phyloP scores from a whole-genome alignment of 306 rosid genomes.

The Cucumis melo region DNA sequence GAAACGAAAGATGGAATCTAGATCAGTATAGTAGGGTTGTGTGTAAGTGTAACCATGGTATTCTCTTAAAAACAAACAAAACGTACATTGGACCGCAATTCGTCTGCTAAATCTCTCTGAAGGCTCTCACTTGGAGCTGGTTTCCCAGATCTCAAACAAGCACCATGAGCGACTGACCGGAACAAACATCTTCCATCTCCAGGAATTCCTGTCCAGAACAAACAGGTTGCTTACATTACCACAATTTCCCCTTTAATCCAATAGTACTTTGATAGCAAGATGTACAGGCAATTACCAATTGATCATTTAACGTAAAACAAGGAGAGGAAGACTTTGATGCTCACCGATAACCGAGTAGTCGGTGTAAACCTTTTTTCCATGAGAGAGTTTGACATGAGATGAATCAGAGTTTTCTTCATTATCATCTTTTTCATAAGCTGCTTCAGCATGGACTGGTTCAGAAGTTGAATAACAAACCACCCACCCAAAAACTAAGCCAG shows the following conservation, averaged over 20 bases:
- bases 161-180: conserved; percentile 82
- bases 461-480: conserved; percentile 49
- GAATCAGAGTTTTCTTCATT: conserved; percentile 22
- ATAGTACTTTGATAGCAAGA: not conserved
- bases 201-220: conserved; percentile 59
- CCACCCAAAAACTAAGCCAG: conserved; percentile 54
- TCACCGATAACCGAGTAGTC: conserved; percentile 80
- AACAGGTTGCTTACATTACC: conserved; percentile 1
- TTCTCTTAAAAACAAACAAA: not conserved
- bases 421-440: conserved; percentile 21
- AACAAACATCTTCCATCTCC: conserved; percentile 97
- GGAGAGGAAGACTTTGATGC: conserved; percentile 13
- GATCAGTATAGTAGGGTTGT: not conserved
- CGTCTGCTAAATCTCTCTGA: conserved; percentile 77
- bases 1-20: not conserved
- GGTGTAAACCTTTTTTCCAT: conserved; percentile 64
- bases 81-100: conserved; percentile 52
- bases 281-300: not conserved
- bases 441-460: conserved; percentile 44
- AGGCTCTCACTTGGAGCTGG: conserved; percentile 50
- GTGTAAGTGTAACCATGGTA: not conserved
- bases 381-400: conserved; percentile 33
- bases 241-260: not conserved
- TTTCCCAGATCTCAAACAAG: conserved; percentile 63
- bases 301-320: not conserved